A percentile compares a stretch with the other conserved stretches of the same genome.
Conservation (phyloP, 106 monocot genomes). For the Dioscorea alata region DNA sequence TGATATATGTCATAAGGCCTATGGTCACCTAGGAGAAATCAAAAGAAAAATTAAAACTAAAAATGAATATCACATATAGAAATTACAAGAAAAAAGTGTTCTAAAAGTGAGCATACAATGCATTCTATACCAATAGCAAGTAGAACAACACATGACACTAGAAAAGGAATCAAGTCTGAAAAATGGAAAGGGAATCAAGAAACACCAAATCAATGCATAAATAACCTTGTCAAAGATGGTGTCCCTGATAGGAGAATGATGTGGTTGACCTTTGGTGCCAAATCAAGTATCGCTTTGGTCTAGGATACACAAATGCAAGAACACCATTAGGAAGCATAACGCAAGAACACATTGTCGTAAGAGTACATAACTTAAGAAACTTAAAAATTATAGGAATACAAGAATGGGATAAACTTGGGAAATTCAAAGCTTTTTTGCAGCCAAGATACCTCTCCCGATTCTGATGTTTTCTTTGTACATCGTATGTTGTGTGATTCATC, state of each 20-base stretch:
- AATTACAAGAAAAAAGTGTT: neutral
- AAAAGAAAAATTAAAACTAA: constrained; percentile 12
- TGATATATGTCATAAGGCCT: constrained; percentile 98
- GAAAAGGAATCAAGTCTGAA: neutral
- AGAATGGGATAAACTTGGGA: too few species aligned
- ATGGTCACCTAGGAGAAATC: constrained; percentile 47
- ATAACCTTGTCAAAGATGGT: constrained; percentile 95
- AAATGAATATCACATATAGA: constrained; percentile 2
- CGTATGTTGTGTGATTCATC: constrained; percentile 98
- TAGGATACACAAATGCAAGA: neutral
- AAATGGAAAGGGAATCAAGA: neutral
- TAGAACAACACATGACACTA: neutral
- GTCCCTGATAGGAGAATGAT: constrained; percentile 94
- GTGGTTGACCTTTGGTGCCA: constrained; percentile 48
- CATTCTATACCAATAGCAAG: too few species aligned
- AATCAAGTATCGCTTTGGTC: constrained; percentile 70
- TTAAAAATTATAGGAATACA: too few species aligned
- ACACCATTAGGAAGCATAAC: too few species aligned
- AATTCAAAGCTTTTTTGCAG: neutral
- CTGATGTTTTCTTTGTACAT: constrained; percentile 78
- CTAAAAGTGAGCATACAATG: too few species aligned
- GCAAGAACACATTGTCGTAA: too few species aligned
- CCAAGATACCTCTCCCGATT: constrained; percentile 71
- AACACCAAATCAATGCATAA: constrained; percentile 1
- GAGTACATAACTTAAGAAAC: too few species aligned